Conservation (phyloP, 768 basidiomycete genomes). For the Dentipellis fragilis region DNA sequence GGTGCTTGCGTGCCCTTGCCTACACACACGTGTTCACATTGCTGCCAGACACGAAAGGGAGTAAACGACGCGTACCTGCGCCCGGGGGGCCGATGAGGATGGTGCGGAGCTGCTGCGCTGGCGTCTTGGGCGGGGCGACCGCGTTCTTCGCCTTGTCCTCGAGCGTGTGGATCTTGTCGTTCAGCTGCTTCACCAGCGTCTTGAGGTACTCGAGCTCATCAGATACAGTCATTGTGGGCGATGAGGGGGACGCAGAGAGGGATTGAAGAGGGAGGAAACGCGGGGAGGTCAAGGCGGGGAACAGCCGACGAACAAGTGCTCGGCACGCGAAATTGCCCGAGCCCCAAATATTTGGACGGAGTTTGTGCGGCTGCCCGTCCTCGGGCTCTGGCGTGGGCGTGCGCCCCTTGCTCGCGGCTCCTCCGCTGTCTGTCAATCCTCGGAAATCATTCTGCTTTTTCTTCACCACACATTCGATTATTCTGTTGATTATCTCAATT, state of each 20-base stretch:
- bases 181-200: conserved; percentile 79
- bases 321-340: neutral
- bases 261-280: neutral
- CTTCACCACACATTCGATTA: no score
- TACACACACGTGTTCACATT: conserved; percentile 21
- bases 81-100: conserved; percentile 96
- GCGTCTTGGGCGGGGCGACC: conserved; percentile 36
- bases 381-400: neutral
- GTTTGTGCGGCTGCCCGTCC: neutral
- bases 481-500: no score
- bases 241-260: neutral
- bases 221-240: conserved; percentile 42
- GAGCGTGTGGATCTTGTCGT: conserved; percentile 75
- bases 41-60: neutral
- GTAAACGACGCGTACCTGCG: conserved; percentile 54
- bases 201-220: conserved; percentile 95
- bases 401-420: neutral
- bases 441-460: no score
- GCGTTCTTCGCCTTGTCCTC: conserved; percentile 63
- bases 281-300: neutral
- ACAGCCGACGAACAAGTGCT: neutral
- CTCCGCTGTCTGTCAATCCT: neutral
- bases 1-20: conserved; percentile 99
- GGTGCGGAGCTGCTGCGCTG: conserved; percentile 74
- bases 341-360: neutral